Percentiles rank a stretch among this genome's conserved stretches.
Evolutionary conservation across 148 eudicot species (phyloP).

Genomic region (Chenopodium album): DNA sequence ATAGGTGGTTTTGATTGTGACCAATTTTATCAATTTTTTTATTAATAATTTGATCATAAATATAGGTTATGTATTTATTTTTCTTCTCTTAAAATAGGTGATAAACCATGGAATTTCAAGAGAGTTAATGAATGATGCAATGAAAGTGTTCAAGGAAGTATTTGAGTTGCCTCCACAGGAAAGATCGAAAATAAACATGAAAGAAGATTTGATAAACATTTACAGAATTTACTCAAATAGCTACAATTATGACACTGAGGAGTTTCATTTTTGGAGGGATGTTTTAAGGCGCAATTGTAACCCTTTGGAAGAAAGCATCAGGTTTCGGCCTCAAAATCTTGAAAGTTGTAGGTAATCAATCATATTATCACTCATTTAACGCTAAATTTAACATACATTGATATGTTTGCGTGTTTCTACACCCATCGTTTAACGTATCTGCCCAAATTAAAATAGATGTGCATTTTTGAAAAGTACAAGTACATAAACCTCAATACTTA

Average conservation of each 20-base stretch:
- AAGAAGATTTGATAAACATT: neutral
- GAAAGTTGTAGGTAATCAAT: constrained; percentile 17
- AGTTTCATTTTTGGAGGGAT: constrained; percentile 28
- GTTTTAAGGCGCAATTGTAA: constrained; percentile 23
- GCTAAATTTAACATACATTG: no score
- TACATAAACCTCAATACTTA: no score
- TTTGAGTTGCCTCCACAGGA: constrained; percentile 18
- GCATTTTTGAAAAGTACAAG: no score
- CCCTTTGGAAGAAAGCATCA: constrained; percentile 25
- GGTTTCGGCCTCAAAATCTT: constrained; percentile 26
- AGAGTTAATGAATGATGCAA: no score
- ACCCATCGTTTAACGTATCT: no score
- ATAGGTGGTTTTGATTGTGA: no score
- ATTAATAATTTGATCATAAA: no score
- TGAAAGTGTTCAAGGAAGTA: constrained; percentile 1
- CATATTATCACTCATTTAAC: neutral
- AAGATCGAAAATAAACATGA: constrained; percentile 15
- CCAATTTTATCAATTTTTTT: no score
- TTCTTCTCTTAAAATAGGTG: neutral
- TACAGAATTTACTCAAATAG: constrained; percentile 22
- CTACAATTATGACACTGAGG: constrained; percentile 16
- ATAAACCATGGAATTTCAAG: no score
- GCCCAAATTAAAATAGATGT: no score
- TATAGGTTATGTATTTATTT: constrained; percentile 14
- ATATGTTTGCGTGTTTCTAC: no score